phyloP scores from a whole-genome alignment of 441 rosid genomes.

The Mallotus japonicus region DNA sequence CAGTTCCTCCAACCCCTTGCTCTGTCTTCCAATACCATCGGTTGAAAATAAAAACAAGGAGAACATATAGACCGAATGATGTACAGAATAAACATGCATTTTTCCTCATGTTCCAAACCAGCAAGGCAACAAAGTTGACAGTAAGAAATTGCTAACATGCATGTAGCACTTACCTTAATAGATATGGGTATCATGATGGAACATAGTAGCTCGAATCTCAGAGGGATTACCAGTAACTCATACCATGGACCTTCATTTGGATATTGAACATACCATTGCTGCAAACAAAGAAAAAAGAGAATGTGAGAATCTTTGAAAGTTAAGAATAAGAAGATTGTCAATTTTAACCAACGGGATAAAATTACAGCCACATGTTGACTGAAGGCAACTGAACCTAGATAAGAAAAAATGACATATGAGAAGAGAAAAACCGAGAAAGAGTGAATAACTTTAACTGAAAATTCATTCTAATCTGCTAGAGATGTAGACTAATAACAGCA shows the following conservation, averaged over 20 bases:
- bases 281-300: conserved; percentile 32
- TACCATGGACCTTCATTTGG: conserved; percentile 97
- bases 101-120: not conserved
- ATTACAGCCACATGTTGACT: not conserved
- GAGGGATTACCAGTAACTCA: conserved; percentile 86
- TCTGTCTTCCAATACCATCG: conserved; percentile 7
- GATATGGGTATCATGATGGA: conserved; percentile 99
- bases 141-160: conserved; percentile 4
- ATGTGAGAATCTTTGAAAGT: conserved; percentile 3
- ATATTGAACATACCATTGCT: conserved; percentile 98
- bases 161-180: conserved; percentile 59
- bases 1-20: not conserved
- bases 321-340: conserved; percentile 10
- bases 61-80: not conserved
- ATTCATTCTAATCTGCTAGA: not conserved
- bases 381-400: not conserved
- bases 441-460: not conserved
- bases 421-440: not conserved
- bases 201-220: conserved; percentile 97
- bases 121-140: not conserved
- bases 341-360: not conserved
- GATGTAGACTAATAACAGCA: not conserved
- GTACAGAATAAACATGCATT: not conserved
- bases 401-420: not conserved
- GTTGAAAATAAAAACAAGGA: not conserved